Base-by-base conservation (phyloP, 1,139 yeast genomes). In the Pichia sp. region DNA sequence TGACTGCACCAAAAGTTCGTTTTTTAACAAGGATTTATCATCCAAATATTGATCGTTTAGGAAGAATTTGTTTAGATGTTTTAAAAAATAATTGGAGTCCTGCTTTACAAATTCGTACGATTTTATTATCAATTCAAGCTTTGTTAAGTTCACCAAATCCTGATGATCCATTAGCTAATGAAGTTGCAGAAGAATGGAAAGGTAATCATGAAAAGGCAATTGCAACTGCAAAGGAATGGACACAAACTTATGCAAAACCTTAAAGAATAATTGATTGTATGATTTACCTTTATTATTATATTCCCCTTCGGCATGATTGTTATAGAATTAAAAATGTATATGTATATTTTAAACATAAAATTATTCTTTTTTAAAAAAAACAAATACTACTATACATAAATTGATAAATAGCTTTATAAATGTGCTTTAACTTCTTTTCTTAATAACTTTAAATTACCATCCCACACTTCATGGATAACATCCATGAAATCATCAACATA, bases 21-120 rank as follows among this genome's bases (percentile, higher is more conserved):
- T 92, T 92, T 58, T 69, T 92, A 51, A 92, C 98, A 40, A 87
- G 83, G 65, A 89, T 92, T 36, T 92, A 92, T 64, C 98, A 92
- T 61, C 98, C 98, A 39, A 92, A 92, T 65, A 92, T 92, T 57
- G 98, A 92, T 64, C 79, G 94, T 61, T 72, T 92, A 55, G 98
- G 98, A 4, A 76, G 98, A 55, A 92, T 92, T 56, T 92, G 98
- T 66, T 75, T 92, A 47, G 98, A 92, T 64, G 97, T 92, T 39
- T 73, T 92, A 62, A 92, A 92, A 66, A 86, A 76, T 47, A 80
- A 80, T 66, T 92, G 98, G 98, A 85, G 96, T n/a, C 98, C 98
- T 8, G 98, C 98, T 0, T 72, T 90, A 51, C 97, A 92, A 63
- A 92, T 92, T 54, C 76, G 97, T 63, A 94, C 98, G n/a, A 85